Base-by-base conservation (phyloP, 73 alveolate genomes). In the Uronychia setigera region DNA sequence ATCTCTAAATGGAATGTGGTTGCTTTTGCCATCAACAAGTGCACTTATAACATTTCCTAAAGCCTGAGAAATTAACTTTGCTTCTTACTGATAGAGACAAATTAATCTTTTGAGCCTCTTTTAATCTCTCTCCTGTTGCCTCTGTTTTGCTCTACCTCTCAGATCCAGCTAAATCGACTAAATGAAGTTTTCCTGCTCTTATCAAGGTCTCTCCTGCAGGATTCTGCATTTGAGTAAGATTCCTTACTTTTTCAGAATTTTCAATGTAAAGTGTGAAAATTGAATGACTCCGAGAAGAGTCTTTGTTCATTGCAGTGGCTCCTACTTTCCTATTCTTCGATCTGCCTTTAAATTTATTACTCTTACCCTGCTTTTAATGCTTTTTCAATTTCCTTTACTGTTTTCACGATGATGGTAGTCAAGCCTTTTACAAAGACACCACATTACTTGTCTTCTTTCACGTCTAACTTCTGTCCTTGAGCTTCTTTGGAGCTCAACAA, bases 121-220 rank as follows among this genome's bases (percentile, higher is more conserved):
- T 94, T 32, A 96, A 88, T 77, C 98, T 88, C 58, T 91, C 97
- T 1, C 99, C 99, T 0, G 96, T 92, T 0, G 98, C 98, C 78
- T 94, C 86, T 58, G 99, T 96, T 87, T 96, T 96, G 77, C 96
- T 92, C 59, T 93, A 94, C 84, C 99, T 93, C 88, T 96, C 99
- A 26, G 97, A 92, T 28, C 98, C 98, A n/a, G 99, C 99, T 82
- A 96, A 89, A 92, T 96, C 99, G 35, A 96, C 99, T 80, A 96
- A 93, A 90, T 96, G 91, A 33, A 96, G 92, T 87, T 95, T 96
- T 29, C 99, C 99, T 78, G 94, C 98, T 90, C 95, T 97, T 31
- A 97, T 94, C 86, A 93, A 95, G 30, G 87, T 85, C 90, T 79
- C 94, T 95, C 87, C 94, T 19, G 74, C 26, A 94, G 92, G 90